Conservation (phyloP, 495 filamentous ascomycete species). For the Lasiosphaeris hirsuta region DNA sequence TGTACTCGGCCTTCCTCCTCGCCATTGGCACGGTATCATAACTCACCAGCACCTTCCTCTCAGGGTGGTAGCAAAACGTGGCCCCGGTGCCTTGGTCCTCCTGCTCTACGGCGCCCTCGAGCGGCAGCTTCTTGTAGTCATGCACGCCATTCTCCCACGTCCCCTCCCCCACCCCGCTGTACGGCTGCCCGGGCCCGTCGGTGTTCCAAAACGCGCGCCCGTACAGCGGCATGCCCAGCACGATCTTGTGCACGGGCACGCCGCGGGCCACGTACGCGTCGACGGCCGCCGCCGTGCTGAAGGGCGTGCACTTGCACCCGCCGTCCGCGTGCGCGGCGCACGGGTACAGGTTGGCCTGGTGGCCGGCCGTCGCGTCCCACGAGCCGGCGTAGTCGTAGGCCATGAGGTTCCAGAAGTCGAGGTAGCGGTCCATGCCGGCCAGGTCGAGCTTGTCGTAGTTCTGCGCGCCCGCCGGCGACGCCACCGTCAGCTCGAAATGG, state of each 20-base stretch:
- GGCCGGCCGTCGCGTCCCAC: constrained; percentile 71
- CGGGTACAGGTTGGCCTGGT: constrained; percentile 76
- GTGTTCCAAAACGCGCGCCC: constrained; percentile 81
- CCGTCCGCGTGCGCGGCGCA: constrained; percentile 47
- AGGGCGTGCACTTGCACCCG: constrained; percentile 58
- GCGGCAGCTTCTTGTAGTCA: constrained; percentile 74
- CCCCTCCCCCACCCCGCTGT: constrained; percentile 68
- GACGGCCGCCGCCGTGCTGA: constrained; percentile 66
- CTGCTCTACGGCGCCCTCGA: constrained; percentile 49
- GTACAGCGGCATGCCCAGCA: constrained; percentile 90
- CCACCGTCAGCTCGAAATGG: constrained; percentile 81
- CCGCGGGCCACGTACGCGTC: constrained; percentile 63
- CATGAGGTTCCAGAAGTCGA: constrained; percentile 97
- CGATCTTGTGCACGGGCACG: constrained; percentile 65
- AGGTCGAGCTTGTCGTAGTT: constrained; percentile 78
- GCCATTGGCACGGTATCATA: constrained; percentile 75
- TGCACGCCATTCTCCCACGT: constrained; percentile 85
- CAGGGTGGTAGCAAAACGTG: constrained; percentile 68
- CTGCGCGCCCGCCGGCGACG: constrained; percentile 59
- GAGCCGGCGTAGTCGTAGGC: constrained; percentile 76
- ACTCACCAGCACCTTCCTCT: constrained; percentile 60
- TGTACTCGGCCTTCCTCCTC: constrained; percentile 63
- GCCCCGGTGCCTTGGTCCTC: constrained; percentile 56
- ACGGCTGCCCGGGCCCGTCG: constrained; percentile 65
- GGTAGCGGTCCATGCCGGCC: constrained; percentile 67